Base-by-base conservation (phyloP, 495 filamentous ascomycete genomes). In the Umbilicaria muhlenbergii region DNA sequence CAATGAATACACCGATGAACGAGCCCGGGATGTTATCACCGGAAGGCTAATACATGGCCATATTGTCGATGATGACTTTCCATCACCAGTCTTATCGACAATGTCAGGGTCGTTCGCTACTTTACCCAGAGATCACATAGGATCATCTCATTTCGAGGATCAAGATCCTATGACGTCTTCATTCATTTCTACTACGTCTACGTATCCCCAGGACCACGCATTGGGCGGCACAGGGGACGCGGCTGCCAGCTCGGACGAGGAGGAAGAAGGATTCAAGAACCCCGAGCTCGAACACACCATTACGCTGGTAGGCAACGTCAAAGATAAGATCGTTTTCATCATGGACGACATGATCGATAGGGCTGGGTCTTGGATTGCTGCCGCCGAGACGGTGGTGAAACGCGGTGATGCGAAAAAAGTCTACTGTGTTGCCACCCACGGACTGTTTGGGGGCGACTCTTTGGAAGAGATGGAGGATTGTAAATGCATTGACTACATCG, bases 321-420 rank as follows among this genome's bases (percentile, higher is more conserved):
- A 75, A 51, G 77, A 81, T 58, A 75, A 80, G 43, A 75, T 83
- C 2, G 91, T 95, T 33, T 80, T 98, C 60, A 82, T 98, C 47
- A 81, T 98, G 39, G 91, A 98, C 65, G 91, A 98, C 61, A 94
- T 98, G 83, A 95, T 98, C 52, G 91, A 98, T 66, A 94, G 93
- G 60, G 77, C 85, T 21, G 86, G 84, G 16, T 92, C 85, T 15
- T 98, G 91, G 91, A 91, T 96, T 52, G 91, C 89, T 8, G 91
- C 91, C n/a, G 91, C 91, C 10, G 91, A 98, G 66, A 94, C 89
- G 7, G 88, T 94, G 1, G 83, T 92, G 42, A 94, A 94, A 70
- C 72, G 84, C 48, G 91, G 88, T 50, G 77, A 75, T 38, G 91
- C 92, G 5, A 87, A 84, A 58, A 86, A 83, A 60, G 91, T 98